Conservation (phyloP, 805 yeast species). For the Debaryomyces prosopidis region DNA sequence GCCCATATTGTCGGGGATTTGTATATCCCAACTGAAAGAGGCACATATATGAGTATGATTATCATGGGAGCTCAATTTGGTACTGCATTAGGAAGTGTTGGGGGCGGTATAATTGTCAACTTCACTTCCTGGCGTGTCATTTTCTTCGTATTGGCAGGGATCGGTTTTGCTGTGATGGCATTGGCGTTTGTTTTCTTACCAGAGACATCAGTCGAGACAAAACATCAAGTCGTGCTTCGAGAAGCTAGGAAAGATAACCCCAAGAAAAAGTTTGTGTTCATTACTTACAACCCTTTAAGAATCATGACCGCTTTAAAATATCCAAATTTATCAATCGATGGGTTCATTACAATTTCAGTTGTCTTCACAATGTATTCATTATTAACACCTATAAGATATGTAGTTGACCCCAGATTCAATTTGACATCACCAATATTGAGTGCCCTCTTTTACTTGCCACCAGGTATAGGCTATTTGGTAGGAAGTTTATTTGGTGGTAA, state of each 20-base stretch:
- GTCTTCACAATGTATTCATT: conserved; percentile 52
- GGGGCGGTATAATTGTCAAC: conserved; percentile 55
- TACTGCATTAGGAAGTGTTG: conserved; percentile 52
- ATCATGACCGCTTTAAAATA: conserved; percentile 44
- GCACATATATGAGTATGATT: conserved; percentile 50
- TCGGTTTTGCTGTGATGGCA: conserved; percentile 36
- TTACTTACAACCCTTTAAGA: conserved; percentile 47
- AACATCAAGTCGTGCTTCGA: conserved; percentile 11
- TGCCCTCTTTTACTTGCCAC: conserved; percentile 55
- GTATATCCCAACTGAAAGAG: conserved; percentile 50
- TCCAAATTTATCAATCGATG: conserved; percentile 46
- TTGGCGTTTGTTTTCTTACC: conserved; percentile 42
- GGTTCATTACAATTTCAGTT: conserved; percentile 39
- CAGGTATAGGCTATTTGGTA: conserved; percentile 52
- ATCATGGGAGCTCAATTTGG: conserved; percentile 55
- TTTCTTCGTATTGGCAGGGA: conserved; percentile 48
- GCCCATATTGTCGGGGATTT: conserved; percentile 54
- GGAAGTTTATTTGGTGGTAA: conserved; percentile 56
- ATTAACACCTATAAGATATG: conserved; percentile 56
- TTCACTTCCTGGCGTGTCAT: conserved; percentile 55
- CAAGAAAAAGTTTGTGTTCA: conserved; percentile 39
- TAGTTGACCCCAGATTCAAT: conserved; percentile 56
- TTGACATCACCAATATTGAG: conserved; percentile 49
- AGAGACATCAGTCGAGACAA: conserved; percentile 43
- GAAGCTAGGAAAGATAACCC: conserved; percentile 19